Base-by-base conservation (phyloP, 2,329 filamentous ascomycete species). In the Myotisia sp. region DNA sequence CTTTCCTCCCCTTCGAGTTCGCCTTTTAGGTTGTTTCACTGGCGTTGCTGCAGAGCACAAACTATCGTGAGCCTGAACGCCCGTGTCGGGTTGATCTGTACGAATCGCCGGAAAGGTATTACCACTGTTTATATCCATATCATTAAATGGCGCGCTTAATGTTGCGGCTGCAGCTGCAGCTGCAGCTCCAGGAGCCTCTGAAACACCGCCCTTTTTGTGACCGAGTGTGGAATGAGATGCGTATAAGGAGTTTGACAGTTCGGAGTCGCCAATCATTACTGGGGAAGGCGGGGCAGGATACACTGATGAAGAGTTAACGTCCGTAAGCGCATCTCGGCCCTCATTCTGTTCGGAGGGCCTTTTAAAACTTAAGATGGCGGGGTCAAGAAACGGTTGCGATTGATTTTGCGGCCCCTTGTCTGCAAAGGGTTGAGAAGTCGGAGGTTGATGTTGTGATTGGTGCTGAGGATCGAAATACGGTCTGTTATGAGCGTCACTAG, bases 331-430 rank as follows among this genome's bases (percentile, higher is more conserved):
- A 26, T 26, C 26, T 7, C 26, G 18, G 9, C 19, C 28, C 16
- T 8, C 18, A 32, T 13, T 17, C 7, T 52, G 49, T 39, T 53
- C 58, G 6, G 61, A 55, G 24, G 51, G 46, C 35, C 49, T 53
- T 20, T 51, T 51, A 51, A 82, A 70, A 50, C 81, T 85, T 29
- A 92, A 53, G 36, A 92, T 92, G 3, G 83, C 83, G 7, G 83
- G 83, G 47, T 92, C 83, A n/a, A 77, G 68, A 48, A 90, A 84
- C 0, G 64, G 47, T 19, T 63, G 49, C n/a, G 46, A 17, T 42
- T 21, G 20, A 18, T 36, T 29, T n/a, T 31, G 13, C 21, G 41
- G 18, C 33, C 14, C 52, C 6, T 17, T 45, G 37, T 50, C 22
- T 44, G 35, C 18, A 29, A 26, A 40, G 43, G 33, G 33, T 14